Evolutionary conservation across 495 filamentous ascomycete genomes (phyloP).

Genomic region (Aspergillus cavernicola): DNA sequence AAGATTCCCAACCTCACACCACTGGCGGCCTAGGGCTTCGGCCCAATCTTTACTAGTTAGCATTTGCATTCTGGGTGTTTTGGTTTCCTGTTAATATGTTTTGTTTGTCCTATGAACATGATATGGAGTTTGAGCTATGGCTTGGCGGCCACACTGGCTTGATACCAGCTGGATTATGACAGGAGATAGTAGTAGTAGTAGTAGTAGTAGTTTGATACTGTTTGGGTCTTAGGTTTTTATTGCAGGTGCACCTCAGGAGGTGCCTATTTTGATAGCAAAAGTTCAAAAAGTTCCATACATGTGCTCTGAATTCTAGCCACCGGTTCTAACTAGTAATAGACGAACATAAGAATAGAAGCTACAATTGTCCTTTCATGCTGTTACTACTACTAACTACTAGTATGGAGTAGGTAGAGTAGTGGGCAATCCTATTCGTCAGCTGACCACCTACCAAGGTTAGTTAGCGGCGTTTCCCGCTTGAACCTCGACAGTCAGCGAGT

Average conservation of each 20-base stretch:
- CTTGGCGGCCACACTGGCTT: constrained; percentile 9
- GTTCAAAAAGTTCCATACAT: no score
- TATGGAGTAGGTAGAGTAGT: not conserved
- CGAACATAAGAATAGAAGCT: no score
- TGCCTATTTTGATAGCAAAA: constrained; percentile 1
- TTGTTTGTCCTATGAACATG: constrained; percentile 3
- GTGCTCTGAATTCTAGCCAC: no score
- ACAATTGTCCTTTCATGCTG: no score
- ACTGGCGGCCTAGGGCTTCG: constrained; percentile 8
- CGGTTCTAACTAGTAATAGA: no score
- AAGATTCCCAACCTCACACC: constrained; percentile 6
- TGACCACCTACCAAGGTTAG: not conserved
- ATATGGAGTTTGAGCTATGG: constrained; percentile 16
- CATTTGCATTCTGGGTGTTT: constrained; percentile 25
- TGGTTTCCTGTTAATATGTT: constrained; percentile 6
- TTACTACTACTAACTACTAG: no score
- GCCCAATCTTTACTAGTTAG: constrained; percentile 11
- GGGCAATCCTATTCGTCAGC: constrained; percentile 4
- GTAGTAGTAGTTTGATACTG: not conserved
- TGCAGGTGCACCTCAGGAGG: not conserved
- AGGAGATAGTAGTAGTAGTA: no score
- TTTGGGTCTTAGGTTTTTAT: not conserved
- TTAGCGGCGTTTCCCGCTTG: not conserved
- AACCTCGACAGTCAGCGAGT: no score
- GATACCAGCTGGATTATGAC: constrained; percentile 15